Percentiles rank a stretch among this genome's conserved stretches.
phyloP scores from a whole-genome alignment of 306 rosid genomes.

The Benincasa hispida region DNA sequence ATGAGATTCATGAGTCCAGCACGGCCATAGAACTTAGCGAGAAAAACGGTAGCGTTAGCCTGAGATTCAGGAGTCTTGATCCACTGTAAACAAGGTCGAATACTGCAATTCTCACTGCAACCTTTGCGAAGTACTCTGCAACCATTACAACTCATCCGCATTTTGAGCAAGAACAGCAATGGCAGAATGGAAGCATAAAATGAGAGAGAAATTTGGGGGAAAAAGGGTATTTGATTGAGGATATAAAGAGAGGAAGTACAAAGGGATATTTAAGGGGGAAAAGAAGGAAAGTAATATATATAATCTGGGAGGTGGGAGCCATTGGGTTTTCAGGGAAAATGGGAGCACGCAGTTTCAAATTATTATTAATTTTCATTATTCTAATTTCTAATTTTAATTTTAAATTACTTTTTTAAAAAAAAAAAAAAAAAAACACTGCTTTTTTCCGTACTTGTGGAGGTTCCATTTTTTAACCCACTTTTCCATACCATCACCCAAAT shows the following conservation, averaged over 20 bases:
- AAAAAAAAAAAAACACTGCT: too few relatives aligned
- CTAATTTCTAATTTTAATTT: too few relatives aligned
- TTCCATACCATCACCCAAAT: background rate
- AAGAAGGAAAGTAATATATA: background rate
- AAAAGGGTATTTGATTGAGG: background rate
- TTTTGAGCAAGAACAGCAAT: conserved; percentile 16
- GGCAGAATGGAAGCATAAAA: background rate
- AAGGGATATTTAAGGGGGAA: conserved; percentile 11
- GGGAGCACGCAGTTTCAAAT: conserved; percentile 32
- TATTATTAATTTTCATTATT: background rate
- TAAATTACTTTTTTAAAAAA: too few relatives aligned
- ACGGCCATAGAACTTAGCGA: conserved; percentile 92
- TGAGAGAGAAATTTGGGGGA: background rate
- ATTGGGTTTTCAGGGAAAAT: background rate
- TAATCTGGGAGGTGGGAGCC: background rate
- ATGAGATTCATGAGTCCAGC: conserved; percentile 95
- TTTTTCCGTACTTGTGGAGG: conserved; percentile 41
- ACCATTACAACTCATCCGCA: conserved; percentile 99
- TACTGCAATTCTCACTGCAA: conserved; percentile 87
- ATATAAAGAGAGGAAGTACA: background rate
- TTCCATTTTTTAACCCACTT: conserved; percentile 8
- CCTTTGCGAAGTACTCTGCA: conserved; percentile 86
- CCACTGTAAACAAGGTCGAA: conserved; percentile 86
- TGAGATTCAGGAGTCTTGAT: conserved; percentile 87
- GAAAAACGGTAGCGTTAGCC: conserved; percentile 91